Evolutionary conservation across 306 rosid species (phyloP).

Genomic region (Cicer arietinum): DNA sequence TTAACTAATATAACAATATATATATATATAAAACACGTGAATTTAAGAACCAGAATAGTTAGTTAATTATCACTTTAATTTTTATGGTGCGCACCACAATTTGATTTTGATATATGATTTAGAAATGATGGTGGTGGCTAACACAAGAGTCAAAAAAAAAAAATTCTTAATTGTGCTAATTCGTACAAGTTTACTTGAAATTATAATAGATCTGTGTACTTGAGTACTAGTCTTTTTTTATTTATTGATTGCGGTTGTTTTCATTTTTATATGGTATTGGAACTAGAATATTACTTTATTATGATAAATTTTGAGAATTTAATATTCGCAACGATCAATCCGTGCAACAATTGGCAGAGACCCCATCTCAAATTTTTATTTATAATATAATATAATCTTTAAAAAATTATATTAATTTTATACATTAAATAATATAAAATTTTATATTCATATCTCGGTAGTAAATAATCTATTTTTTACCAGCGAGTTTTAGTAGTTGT

Average conservation of each 20-base stretch:
- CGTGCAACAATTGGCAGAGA: no score
- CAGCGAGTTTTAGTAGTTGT: no score
- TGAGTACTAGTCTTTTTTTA: conserved; percentile 32
- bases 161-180: background rate
- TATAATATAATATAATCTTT: no score
- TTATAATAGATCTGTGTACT: conserved; percentile 13
- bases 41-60: conserved; percentile 8
- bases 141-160: conserved; percentile 4
- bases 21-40: background rate
- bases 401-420: no score
- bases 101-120: background rate
- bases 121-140: conserved; percentile 3
- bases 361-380: no score
- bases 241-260: conserved; percentile 14
- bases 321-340: background rate
- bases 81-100: background rate
- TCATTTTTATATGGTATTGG: background rate
- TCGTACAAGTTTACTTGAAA: conserved; percentile 5
- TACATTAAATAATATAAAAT: no score
- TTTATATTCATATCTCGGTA: no score
- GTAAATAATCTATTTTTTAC: no score
- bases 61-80: background rate
- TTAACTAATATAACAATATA: no score
- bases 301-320: conserved; percentile 12
- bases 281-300: background rate